These are phyloP conservation scores for Fusarium sororula DNA, from an alignment of 2,329 filamentous ascomycete genomes.

Conservation along the genomic window DNA sequence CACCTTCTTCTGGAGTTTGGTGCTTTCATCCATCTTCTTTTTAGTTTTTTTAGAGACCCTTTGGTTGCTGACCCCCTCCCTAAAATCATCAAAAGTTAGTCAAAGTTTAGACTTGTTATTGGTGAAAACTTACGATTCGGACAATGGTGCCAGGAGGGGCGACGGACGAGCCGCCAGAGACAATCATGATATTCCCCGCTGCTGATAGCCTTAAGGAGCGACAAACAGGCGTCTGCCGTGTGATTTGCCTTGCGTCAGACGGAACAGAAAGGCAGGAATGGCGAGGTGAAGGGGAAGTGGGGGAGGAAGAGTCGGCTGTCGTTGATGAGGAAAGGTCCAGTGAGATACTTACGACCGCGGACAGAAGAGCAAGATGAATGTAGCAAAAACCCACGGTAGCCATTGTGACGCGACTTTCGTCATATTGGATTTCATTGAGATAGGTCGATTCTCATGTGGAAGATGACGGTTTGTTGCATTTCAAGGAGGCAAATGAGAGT, in stretches of 20 bases:
- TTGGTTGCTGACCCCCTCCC: background rate
- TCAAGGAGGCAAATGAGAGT: background rate
- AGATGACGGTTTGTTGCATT: background rate
- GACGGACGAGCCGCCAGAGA: rapidly evolving
- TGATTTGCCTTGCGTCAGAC: rapidly evolving
- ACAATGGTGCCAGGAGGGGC: rapidly evolving
- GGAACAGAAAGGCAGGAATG: no score
- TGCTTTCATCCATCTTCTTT: no score
- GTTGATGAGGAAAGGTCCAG: background rate
- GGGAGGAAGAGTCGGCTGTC: background rate
- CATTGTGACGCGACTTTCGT: background rate
- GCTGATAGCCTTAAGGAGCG: background rate
- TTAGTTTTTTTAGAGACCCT: background rate
- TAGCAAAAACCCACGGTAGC: background rate
- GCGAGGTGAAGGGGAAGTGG: background rate
- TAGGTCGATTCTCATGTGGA: background rate
- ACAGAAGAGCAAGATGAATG: background rate
- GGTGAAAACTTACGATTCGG: background rate
- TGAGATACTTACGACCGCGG: background rate
- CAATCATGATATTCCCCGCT: rapidly evolving
- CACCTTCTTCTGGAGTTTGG: no score
- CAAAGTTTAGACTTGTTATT: background rate
- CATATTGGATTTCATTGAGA: background rate
- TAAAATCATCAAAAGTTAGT: background rate
- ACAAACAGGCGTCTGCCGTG: rapidly evolving